Base-by-base conservation (phyloP, 116 monocot species). In the Trichopus zeylanicus region DNA sequence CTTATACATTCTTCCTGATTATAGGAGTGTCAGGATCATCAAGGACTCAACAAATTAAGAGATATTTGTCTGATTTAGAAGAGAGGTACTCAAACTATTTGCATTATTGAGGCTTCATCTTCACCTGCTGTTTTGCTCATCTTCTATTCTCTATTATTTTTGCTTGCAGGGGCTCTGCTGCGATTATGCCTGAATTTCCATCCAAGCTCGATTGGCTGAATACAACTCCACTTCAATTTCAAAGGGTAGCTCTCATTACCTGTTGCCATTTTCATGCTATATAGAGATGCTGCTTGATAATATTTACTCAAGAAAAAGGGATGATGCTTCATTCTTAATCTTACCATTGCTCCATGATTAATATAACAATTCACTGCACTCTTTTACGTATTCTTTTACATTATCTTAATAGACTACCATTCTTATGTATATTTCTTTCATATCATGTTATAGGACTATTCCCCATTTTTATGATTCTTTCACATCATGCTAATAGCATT, bases 201-300 rank as follows among this genome's bases (percentile, higher is more conserved):
- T 63, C 75, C 64, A 80, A 85, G 65, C 85, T 97, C 68, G 97
- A 97, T 35, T 97, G 97, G 97, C 72, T 97, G 72, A 97, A 97
- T 64, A 60, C 87, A 56, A 71, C 97, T 77, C 97, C 91, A 48
- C 97, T 97, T 71, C 78, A 73, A 42, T 91, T 97, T 74, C 55
- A 49, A 46, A 81, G 76, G 87, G 97, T 97, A 79, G 48, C 31
- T 79, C 19, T 32, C 32, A 57, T 21, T 20, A 9, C 23, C 9
- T 9, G 9, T 49, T 49, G 49, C 21, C 19, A 5, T 7, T 49
- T 49, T 24, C n/a, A n/a, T n/a, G n/a, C n/a, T n/a, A n/a, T n/a
- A n/a, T n/a, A n/a, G n/a, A n/a, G n/a, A n/a, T n/a, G n/a, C n/a
- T n/a, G n/a, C n/a, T n/a, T n/a, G n/a, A n/a, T n/a, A n/a, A n/a